Evolutionary conservation across 106 monocot species (phyloP), one percentile per base, ranked within the genome.

Genomic region (Narthecium ossifragum): DNA sequence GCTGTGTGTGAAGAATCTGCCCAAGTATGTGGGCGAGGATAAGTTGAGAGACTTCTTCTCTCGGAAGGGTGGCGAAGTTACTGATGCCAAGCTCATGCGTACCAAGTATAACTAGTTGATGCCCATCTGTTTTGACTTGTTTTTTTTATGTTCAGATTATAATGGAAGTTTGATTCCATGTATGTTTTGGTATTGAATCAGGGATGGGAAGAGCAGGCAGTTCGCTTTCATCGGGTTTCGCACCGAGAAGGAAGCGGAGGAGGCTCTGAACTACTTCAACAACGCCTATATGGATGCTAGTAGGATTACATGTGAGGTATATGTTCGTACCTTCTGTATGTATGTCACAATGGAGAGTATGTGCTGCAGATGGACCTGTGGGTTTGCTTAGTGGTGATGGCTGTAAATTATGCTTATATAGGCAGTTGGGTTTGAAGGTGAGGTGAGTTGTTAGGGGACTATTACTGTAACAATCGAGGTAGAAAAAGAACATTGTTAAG

Each of bases 1-100:
- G n/a, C 39, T 96, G 0, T 96, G 90, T 59, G 96, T 96, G 39
- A 96, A 96, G 78, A 96, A 90, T 61, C 63, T 96, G 53, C 96
- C 96, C 25, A 86, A 78, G 65, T 81, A 87, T 46, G 86, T 75
- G 31, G 71, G 36, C 12, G 96, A 96, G 75, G 84, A 90, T 34
- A 75, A 86, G 4, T 55, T 96, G 24, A 54, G 86, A 38, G 96
- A 87, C 15, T 84, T 84, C 74, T 96, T 96, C 71, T 96, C 96
- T 4, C 90, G 64, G 69, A 90, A 87, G 36, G 96, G 96, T n/a
- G n/a, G n/a, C 8, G 96, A 90, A 63, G 73, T 96, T 45, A 96
- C 96, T 8, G 96, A 96, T 38, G 81, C 76, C 34, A 96, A 96
- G 53, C 69, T 96, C 65, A 81, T 90, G 75, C 78, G 96, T 31